Evolutionary conservation across 75 land plant species (phyloP).

Genomic region (Cupressus sempervirens): DNA sequence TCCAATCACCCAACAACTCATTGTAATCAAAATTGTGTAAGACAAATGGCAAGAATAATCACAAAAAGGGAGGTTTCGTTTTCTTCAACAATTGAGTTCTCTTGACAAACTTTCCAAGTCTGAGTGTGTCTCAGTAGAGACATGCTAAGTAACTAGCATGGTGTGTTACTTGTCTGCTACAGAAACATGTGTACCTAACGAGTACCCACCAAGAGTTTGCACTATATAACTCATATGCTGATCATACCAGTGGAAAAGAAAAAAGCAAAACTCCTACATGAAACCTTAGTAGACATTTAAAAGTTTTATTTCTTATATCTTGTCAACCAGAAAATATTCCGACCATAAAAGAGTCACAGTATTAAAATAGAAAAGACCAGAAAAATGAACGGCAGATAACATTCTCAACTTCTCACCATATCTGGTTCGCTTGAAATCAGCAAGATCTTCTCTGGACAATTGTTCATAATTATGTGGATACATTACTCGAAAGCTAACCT

Average conservation of each 20-base stretch:
- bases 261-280: background rate
- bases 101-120: too few species aligned
- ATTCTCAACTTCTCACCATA: constrained; percentile 72
- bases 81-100: too few species aligned
- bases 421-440: constrained; percentile 86
- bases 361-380: background rate
- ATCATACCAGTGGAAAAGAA: background rate
- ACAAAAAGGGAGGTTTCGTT: too few species aligned
- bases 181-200: too few species aligned
- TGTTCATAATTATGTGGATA: constrained; percentile 75
- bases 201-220: too few species aligned
- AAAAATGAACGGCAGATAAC: background rate
- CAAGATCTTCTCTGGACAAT: constrained; percentile 76
- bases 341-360: background rate
- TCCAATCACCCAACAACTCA: too few species aligned
- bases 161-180: too few species aligned
- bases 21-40: too few species aligned
- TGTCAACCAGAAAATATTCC: background rate
- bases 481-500: constrained; percentile 81
- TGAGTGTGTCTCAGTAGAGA: too few species aligned
- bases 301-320: background rate
- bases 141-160: too few species aligned
- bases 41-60: too few species aligned
- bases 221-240: background rate
- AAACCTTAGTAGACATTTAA: background rate